Conservation (phyloP, 352 stramenopile genomes). For the Elongisporangium prolatum region DNA sequence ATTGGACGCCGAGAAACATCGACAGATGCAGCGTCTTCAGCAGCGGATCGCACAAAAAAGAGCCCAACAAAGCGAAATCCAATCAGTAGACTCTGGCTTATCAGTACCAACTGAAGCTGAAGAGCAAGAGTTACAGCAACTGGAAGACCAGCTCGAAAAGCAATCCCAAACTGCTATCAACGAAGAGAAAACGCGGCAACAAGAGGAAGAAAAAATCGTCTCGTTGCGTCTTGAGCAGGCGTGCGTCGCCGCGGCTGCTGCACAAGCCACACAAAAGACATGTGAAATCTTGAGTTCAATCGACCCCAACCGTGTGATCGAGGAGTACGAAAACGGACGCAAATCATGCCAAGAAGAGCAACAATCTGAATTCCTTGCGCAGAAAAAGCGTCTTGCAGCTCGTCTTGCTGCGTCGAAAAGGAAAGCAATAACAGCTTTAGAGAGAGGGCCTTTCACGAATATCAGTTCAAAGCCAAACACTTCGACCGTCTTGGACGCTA, state of each 20-base stretch:
- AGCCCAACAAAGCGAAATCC: constrained; percentile 14
- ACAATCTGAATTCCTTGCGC: neutral
- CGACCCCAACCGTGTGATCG: neutral
- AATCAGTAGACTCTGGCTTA: constrained; percentile 8
- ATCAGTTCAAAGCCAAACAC: neutral
- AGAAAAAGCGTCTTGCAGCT: neutral
- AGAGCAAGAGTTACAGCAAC: constrained; percentile 10
- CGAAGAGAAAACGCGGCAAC: constrained; percentile 17
- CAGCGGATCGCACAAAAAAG: constrained; percentile 20
- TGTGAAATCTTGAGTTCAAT: neutral
- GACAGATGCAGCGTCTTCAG: constrained; percentile 19
- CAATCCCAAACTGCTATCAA: constrained; percentile 15
- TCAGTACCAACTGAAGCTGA: constrained; percentile 17
- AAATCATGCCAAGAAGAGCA: neutral
- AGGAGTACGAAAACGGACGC: neutral
- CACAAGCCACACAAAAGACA: constrained; percentile 5
- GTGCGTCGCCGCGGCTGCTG: constrained; percentile 8
- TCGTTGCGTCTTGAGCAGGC: constrained; percentile 14
- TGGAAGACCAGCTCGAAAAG: constrained; percentile 21
- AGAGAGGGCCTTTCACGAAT: neutral
- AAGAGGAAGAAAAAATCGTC: constrained; percentile 15
- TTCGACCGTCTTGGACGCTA: constrained; percentile 9
- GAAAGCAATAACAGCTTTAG: neutral
- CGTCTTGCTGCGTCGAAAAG: neutral
- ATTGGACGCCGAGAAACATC: constrained; percentile 18